These are phyloP conservation scores for Daldinia loculata DNA, from an alignment of 495 filamentous ascomycete species.

Conservation along the genomic window DNA sequence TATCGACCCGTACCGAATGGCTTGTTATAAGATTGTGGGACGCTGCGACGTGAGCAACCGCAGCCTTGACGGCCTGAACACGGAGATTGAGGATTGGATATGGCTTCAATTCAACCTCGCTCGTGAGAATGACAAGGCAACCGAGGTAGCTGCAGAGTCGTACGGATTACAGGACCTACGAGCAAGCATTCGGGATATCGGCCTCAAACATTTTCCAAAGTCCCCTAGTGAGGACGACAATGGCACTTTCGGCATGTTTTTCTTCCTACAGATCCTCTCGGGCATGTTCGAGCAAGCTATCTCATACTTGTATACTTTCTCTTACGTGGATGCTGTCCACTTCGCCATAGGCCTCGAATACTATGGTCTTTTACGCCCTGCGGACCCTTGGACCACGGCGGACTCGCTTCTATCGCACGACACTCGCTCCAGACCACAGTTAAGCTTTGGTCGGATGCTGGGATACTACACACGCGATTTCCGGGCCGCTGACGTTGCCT, in stretches of 20 bases:
- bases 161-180: conserved; percentile 90
- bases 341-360: conserved; percentile 89
- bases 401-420: conserved; percentile 74
- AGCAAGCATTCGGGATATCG: conserved; percentile 84
- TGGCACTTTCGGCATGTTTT: conserved; percentile 86
- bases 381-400: conserved; percentile 71
- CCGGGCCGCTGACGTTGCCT: conserved; percentile 83
- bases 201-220: conserved; percentile 81
- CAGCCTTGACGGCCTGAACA: conserved; percentile 79
- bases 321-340: conserved; percentile 91
- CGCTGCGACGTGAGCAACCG: conserved; percentile 87
- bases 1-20: conserved; percentile 94
- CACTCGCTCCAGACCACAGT: conserved; percentile 82
- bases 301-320: conserved; percentile 85
- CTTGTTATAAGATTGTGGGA: conserved; percentile 96
- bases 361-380: conserved; percentile 89
- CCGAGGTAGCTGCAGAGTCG: conserved; percentile 85
- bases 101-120: conserved; percentile 96
- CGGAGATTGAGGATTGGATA: conserved; percentile 91
- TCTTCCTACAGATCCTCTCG: conserved; percentile 86
- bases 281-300: conserved; percentile 97
- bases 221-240: conserved; percentile 72
- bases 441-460: conserved; percentile 93
- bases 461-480: conserved; percentile 97
- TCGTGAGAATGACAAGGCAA: conserved; percentile 80